Conservation (phyloP, 2,329 filamentous ascomycete species). For the Fusarium sterilihyphosum region DNA sequence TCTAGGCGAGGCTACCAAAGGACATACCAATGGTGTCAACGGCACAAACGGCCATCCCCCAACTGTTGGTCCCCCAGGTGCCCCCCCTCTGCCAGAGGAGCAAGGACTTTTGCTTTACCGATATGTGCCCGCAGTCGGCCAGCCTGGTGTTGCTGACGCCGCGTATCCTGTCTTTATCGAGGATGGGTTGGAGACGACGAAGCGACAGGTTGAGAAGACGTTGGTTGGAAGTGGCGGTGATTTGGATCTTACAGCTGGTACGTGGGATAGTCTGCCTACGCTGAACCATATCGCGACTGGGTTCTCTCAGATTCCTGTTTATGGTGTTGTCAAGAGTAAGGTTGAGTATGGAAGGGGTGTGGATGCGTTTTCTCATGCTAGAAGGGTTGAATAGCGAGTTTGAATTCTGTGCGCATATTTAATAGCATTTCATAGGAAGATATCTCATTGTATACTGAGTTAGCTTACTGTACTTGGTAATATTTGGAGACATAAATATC, state of each 20-base stretch:
- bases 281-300: slow-evolving; percentile 29
- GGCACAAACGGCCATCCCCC: neutral
- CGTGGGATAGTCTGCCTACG: slow-evolving; percentile 26
- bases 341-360: slow-evolving; percentile 15
- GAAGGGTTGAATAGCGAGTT: slow-evolving; percentile 14
- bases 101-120: slow-evolving; percentile 7
- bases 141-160: slow-evolving; percentile 1
- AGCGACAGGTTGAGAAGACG: slow-evolving; percentile 9
- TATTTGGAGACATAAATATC: neutral
- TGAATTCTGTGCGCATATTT: neutral
- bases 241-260: neutral
- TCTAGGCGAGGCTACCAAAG: neutral
- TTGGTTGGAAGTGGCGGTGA: neutral
- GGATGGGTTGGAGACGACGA: neutral
- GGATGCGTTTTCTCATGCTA: slow-evolving; percentile 20
- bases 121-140: slow-evolving; percentile 11
- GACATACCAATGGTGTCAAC: neutral
- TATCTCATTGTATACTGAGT: neutral
- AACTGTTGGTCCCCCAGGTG: neutral
- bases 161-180: slow-evolving; percentile 6
- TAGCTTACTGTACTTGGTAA: neutral
- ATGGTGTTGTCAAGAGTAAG: slow-evolving; percentile 21
- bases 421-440: neutral
- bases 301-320: slow-evolving; percentile 28
- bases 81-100: slow-evolving; percentile 23